phyloP scores from a whole-genome alignment of 2,329 filamentous ascomycete species.

The Apiospora marii region DNA sequence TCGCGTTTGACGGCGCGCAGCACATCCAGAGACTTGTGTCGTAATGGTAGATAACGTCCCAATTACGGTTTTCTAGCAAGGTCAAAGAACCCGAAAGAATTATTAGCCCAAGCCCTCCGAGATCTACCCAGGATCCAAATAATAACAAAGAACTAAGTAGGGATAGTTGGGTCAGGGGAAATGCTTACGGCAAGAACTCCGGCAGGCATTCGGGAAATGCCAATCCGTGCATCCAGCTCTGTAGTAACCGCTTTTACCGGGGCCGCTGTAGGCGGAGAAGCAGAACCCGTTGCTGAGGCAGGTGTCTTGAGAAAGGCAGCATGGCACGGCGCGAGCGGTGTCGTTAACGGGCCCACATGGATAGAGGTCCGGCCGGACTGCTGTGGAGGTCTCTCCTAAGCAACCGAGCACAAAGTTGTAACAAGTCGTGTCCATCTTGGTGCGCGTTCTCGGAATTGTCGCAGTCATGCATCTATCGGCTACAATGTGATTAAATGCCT shows the following conservation, averaged over 20 bases:
- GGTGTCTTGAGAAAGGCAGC: not conserved
- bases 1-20: not conserved
- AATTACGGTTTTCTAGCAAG: not conserved
- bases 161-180: not conserved
- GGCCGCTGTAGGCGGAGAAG: not conserved
- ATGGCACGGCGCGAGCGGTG: not conserved
- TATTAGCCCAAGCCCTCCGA: too few species aligned
- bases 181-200: not conserved
- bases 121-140: not conserved
- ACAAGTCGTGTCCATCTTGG: too few species aligned
- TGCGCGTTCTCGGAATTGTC: too few species aligned
- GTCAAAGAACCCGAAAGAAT: too few species aligned
- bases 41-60: not conserved
- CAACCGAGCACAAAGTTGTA: too few species aligned
- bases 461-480: too few species aligned
- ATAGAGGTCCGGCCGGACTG: not conserved
- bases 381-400: too few species aligned
- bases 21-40: not conserved
- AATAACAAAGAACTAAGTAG: not conserved
- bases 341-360: not conserved
- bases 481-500: too few species aligned
- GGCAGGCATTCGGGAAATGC: not conserved
- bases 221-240: not conserved
- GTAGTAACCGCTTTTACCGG: not conserved
- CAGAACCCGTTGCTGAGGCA: not conserved